Percentiles rank a stretch among this genome's conserved stretches.
Conservation (phyloP, 1,284 basidiomycete species). For the Singerocomus rubriflavus region DNA sequence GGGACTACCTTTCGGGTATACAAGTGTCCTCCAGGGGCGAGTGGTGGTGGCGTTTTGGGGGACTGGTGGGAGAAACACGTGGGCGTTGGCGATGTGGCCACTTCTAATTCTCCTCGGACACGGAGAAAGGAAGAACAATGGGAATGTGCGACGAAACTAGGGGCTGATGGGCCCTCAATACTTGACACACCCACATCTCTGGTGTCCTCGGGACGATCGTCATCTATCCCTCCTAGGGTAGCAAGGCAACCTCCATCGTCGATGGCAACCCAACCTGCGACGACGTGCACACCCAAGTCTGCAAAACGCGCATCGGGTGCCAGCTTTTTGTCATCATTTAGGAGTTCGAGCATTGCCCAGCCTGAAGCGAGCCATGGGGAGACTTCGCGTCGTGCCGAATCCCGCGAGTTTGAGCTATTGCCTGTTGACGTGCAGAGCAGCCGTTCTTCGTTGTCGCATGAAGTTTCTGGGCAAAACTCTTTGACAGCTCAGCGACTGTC, state of each 20-base stretch:
- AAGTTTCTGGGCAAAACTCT: conserved; percentile 11
- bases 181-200: not conserved
- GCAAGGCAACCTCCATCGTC: conserved; percentile 29
- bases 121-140: conserved; percentile 38
- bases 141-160: conserved; percentile 22
- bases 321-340: conserved; percentile 31
- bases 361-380: conserved; percentile 15
- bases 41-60: conserved; percentile 51
- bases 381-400: conserved; percentile 12
- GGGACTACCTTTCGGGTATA: conserved; percentile 89
- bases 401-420: conserved; percentile 25
- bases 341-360: conserved; percentile 15
- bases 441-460: conserved; percentile 25
- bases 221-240: conserved; percentile 6
- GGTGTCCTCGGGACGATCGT: conserved; percentile 3
- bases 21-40: conserved; percentile 52
- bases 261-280: conserved; percentile 13
- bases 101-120: conserved; percentile 17
- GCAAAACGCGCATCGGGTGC: conserved; percentile 23
- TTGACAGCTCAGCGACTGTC: conserved; percentile 12
- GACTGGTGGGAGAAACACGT: conserved; percentile 76
- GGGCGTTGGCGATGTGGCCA: conserved; percentile 59
- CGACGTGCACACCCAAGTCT: conserved; percentile 17
- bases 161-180: conserved; percentile 12
- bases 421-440: conserved; percentile 25